A percentile compares a stretch with the other conserved stretches of the same genome.
Conservation (phyloP, 768 basidiomycete species). For the Fomitopsis serialis region DNA sequence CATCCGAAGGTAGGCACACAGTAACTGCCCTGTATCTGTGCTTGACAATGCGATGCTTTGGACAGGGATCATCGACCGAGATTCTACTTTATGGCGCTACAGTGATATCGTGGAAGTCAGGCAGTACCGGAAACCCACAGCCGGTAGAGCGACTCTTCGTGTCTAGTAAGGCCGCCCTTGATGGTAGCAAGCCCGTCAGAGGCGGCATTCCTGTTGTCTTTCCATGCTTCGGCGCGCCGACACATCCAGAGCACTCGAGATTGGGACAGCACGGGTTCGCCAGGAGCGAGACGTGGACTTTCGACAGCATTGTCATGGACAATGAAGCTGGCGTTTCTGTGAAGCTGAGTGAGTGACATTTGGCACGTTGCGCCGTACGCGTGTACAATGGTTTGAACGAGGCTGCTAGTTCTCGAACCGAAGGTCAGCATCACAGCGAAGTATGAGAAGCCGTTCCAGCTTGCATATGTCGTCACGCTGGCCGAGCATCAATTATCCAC, state of each 20-base stretch:
- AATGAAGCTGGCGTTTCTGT: slow-evolving; percentile 70
- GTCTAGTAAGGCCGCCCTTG: slow-evolving; percentile 71
- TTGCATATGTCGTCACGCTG: slow-evolving; percentile 80
- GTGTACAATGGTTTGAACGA: not conserved
- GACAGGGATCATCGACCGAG: slow-evolving; percentile 59
- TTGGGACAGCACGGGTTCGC: slow-evolving; percentile 92
- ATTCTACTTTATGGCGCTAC: slow-evolving; percentile 82
- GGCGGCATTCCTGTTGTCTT: slow-evolving; percentile 64
- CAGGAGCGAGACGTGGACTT: slow-evolving; percentile 69
- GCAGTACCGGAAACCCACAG: slow-evolving; percentile 27
- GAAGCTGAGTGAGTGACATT: slow-evolving; percentile 55
- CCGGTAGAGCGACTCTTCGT: slow-evolving; percentile 74
- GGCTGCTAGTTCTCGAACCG: slow-evolving; percentile 54
- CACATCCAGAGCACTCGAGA: slow-evolving; percentile 61
- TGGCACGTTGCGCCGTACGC: not conserved
- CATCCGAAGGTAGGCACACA: slow-evolving; percentile 53
- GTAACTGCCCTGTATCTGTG: not conserved
- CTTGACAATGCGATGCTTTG: not conserved
- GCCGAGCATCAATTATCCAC: slow-evolving; percentile 69
- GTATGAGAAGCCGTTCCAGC: slow-evolving; percentile 63
- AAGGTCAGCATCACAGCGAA: slow-evolving; percentile 48
- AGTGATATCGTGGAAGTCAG: slow-evolving; percentile 78
- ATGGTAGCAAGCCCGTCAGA: slow-evolving; percentile 74
- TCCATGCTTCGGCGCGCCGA: slow-evolving; percentile 85
- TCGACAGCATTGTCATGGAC: slow-evolving; percentile 59